Conservation (phyloP, 768 basidiomycete species). For the Kwoniella sp. region DNA sequence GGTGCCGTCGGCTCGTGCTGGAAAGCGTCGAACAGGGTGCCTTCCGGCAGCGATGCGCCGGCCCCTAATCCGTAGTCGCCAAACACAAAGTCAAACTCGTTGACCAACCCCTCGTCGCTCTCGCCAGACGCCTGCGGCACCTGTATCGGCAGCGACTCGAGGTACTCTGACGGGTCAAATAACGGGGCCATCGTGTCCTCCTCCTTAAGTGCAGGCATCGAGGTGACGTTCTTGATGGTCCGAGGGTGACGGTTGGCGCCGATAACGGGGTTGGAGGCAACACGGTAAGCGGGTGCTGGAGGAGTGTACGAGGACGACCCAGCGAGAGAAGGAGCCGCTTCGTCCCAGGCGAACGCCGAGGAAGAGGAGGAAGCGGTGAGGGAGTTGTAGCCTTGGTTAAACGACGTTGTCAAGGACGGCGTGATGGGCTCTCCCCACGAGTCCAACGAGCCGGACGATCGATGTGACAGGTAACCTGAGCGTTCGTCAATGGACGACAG, state of each 20-base stretch:
- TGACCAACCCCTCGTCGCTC: conserved; percentile 25
- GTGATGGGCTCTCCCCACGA: conserved; percentile 33
- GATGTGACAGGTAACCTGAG: not conserved
- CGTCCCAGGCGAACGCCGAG: conserved; percentile 32
- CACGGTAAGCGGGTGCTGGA: conserved; percentile 17
- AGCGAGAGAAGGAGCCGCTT: conserved; percentile 18
- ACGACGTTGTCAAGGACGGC: conserved; percentile 26
- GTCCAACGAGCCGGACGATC: conserved; percentile 17
- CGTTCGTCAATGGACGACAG: conserved; percentile 2
- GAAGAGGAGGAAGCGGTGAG: conserved; percentile 3
- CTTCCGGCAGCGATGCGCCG: conserved; percentile 10
- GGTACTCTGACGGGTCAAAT: conserved; percentile 25
- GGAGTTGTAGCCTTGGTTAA: conserved; percentile 5
- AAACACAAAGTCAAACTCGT: conserved; percentile 37
- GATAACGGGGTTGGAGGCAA: conserved; percentile 38
- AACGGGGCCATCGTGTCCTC: conserved; percentile 27
- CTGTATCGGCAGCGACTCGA: conserved; percentile 2
- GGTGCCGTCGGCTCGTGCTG: conserved; percentile 8
- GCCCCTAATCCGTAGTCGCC: conserved; percentile 28
- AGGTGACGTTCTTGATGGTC: conserved; percentile 20
- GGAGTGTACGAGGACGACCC: conserved; percentile 27
- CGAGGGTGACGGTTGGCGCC: conserved; percentile 22
- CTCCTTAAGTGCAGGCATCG: conserved; percentile 43
- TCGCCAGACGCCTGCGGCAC: not conserved
- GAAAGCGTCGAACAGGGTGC: conserved; percentile 36